Percentiles rank a stretch among this genome's conserved stretches.
Conservation (phyloP, 495 filamentous ascomycete species). For the Copromyces sp. region DNA sequence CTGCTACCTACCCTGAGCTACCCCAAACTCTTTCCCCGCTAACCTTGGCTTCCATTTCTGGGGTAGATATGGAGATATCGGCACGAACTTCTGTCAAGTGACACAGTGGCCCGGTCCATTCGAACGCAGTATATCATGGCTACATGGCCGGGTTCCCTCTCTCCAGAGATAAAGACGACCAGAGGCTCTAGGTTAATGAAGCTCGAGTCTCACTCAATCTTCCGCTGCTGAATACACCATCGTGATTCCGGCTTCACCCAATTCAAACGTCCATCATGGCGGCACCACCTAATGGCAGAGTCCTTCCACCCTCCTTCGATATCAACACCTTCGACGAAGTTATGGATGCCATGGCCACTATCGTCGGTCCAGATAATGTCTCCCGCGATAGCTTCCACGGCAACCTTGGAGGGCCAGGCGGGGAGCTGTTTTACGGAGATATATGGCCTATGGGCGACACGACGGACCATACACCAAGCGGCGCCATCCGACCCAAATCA, state of each 20-base stretch:
- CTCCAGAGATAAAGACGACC: not conserved
- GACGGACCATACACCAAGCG: not conserved
- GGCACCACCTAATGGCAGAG: not conserved
- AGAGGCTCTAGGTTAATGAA: not conserved
- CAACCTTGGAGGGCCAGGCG: not conserved
- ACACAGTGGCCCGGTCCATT: not conserved
- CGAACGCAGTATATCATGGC: not conserved
- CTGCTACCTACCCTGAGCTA: not conserved
- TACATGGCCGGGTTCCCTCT: not conserved
- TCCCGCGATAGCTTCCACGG: not conserved
- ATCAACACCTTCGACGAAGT: not conserved
- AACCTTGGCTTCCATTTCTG: not conserved
- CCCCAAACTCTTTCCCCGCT: not conserved
- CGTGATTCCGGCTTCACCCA: not conserved
- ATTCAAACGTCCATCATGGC: not conserved
- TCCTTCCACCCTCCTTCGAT: not conserved
- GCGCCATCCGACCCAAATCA: conserved; percentile 4
- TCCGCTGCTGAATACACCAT: not conserved
- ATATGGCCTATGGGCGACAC: not conserved
- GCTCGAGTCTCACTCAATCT: not conserved
- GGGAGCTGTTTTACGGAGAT: not conserved
- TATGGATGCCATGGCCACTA: not conserved
- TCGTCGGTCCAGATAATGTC: not conserved
- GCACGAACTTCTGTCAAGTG: not conserved
- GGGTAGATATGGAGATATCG: not conserved